Percentiles rank a stretch among this genome's conserved stretches.
Evolutionary conservation across 257 asterid species (phyloP).

Genomic region (Solanum chmielewskii): DNA sequence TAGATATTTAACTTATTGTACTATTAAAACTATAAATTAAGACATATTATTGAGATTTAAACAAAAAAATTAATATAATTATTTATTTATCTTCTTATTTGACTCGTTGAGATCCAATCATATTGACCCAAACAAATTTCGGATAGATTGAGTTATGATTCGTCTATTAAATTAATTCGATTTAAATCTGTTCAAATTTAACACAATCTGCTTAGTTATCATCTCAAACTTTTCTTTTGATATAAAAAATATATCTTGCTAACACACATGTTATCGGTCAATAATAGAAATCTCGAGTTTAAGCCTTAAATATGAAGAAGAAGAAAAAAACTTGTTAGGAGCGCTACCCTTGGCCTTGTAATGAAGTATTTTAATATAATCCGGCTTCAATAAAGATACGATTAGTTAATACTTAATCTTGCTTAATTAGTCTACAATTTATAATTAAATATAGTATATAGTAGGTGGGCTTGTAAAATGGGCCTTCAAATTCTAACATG

Average conservation of each 20-base stretch:
- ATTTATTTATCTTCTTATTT: no score
- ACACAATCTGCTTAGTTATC: neutral
- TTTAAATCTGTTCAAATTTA: neutral
- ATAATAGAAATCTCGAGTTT: accelerated
- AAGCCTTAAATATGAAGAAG: no score
- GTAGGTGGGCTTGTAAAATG: neutral
- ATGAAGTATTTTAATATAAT: neutral
- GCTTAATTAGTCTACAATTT: neutral
- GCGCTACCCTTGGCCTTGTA: neutral
- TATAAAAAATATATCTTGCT: neutral
- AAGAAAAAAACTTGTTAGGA: neutral
- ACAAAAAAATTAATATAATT: no score
- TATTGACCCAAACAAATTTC: neutral
- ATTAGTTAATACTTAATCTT: neutral
- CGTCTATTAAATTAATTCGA: neutral
- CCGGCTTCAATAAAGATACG: neutral
- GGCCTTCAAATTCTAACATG: neutral
- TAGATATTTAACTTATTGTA: neutral
- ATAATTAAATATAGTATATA: neutral
- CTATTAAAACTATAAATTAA: no score
- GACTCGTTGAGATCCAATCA: no score
- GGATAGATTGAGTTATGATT: neutral
- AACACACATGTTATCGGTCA: neutral
- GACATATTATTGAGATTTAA: no score
- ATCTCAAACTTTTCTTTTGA: neutral